Percentiles rank a stretch among this genome's conserved stretches.
Conservation (phyloP, 371 early-diverging fungal species). For the Edhazardia aedis region DNA sequence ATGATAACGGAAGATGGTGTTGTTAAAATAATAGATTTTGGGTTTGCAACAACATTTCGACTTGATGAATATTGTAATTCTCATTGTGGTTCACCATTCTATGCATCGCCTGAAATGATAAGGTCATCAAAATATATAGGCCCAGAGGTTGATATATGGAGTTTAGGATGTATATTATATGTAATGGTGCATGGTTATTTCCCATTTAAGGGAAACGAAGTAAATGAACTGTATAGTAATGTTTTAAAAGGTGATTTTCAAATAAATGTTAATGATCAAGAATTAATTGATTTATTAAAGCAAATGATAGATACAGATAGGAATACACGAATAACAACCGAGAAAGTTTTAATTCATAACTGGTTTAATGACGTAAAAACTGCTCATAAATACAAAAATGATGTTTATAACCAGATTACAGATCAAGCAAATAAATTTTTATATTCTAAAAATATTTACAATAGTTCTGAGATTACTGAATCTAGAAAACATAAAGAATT, state of each 20-base stretch:
- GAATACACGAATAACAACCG: not conserved
- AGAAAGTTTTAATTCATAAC: not conserved
- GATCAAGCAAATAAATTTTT: too few species aligned
- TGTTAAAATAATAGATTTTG: conserved; percentile 61
- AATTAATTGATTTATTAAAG: not conserved
- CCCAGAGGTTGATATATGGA: conserved; percentile 59
- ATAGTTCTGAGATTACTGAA: too few species aligned
- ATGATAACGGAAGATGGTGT: conserved; percentile 65
- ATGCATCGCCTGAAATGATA: conserved; percentile 77
- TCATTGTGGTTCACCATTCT: conserved; percentile 79
- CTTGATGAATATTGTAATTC: conserved; percentile 50
- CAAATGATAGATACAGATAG: not conserved
- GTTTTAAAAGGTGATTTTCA: not conserved
- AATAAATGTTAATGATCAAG: not conserved
- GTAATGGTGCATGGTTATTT: not conserved
- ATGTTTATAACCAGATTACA: too few species aligned
- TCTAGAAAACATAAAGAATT: too few species aligned
- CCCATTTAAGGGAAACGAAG: not conserved
- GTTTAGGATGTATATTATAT: conserved; percentile 54
- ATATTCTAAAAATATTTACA: too few species aligned
- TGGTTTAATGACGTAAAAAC: not conserved
- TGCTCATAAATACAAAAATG: too few species aligned
- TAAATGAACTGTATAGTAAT: not conserved
- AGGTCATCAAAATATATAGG: conserved; percentile 52
- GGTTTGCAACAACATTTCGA: conserved; percentile 55